Base-by-base conservation (phyloP, 495 filamentous ascomycete species). In the Copromyces sp. region DNA sequence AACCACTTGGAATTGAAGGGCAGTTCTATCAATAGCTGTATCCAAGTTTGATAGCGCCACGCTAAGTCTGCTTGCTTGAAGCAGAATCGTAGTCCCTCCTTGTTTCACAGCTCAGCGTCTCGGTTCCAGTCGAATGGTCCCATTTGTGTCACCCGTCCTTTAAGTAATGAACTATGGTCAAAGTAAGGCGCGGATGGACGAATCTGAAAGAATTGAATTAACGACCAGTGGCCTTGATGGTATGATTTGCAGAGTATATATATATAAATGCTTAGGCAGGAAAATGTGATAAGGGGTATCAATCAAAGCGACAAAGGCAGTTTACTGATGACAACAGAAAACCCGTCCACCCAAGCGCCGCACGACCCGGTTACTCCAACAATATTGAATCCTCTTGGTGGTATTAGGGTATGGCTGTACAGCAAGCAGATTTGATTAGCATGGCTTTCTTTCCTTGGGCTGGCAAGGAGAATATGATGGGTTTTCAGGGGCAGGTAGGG, bases 341-440 rank as follows among this genome's bases (percentile, higher is more conserved):
- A 94, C 1, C 93, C 93, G 81, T 98, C 94, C 39, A 99, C 78
- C 93, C 93, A 98, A 72, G 87, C 78, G 16, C 85, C 93, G 76
- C 89, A 93, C 73, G 92, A 93, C 47, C 95, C 95, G 14, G 92
- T 91, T 73, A 98, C 83, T 47, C 95, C 95, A 75, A 90, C 93
- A 79, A 99, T 90, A 77, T 88, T 93, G 81, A 94, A 97, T 59
- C 95, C 95, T 74, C 92, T 87, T 35, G 95, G 95, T 38, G 95
- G 94, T 68, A 98, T 92, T 45, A 99, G 85, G 9, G 91, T 95
- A 79, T 94, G 92, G 68, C 95, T 98, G 77, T 68, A 74, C 69
- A 75, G 11, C 72, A 12, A 16, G 16, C 38, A 38, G 17, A 39
- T 45, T 17, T 71, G 20, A 70, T 76, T 39, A 70, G 70, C 65